A percentile compares a stretch with the other conserved stretches of the same genome.
Conservation (phyloP, 1,284 basidiomycete species). For the Papiliotrema nemorosa region DNA sequence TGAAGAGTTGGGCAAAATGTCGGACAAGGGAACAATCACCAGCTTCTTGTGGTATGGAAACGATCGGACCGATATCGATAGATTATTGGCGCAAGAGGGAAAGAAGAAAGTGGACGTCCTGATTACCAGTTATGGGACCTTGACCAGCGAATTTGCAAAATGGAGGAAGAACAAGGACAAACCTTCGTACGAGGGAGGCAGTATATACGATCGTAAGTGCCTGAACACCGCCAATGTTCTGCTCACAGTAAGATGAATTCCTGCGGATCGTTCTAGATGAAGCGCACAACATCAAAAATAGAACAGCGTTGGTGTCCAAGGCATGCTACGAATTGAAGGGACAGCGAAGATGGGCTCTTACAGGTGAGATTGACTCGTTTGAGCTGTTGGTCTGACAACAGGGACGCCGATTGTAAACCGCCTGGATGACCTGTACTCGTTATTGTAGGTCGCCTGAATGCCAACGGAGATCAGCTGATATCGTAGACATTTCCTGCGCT, state of each 20-base stretch:
- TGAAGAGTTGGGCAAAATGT: conserved; percentile 68
- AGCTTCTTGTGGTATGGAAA: conserved; percentile 79
- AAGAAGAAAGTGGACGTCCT: conserved; percentile 64
- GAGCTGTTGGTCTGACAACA: conserved; percentile 20
- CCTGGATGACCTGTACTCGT: conserved; percentile 85
- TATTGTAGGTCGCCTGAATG: conserved; percentile 58
- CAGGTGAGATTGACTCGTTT: conserved; percentile 53
- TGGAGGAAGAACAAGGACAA: conserved; percentile 52
- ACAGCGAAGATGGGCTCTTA: conserved; percentile 83
- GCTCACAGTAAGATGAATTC: conserved; percentile 48
- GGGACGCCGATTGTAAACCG: conserved; percentile 96
- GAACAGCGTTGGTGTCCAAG: conserved; percentile 82
- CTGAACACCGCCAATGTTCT: too few relatives aligned
- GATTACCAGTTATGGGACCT: conserved; percentile 83
- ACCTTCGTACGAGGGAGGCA: conserved; percentile 54
- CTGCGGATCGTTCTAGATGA: conserved; percentile 61
- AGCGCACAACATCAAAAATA: conserved; percentile 92
- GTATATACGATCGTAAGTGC: conserved; percentile 66
- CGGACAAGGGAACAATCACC: conserved; percentile 63
- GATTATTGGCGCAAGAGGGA: conserved; percentile 57
- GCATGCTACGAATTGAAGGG: conserved; percentile 82
- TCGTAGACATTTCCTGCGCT: conserved; percentile 77
- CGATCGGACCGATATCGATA: conserved; percentile 69
- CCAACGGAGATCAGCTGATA: conserved; percentile 2
- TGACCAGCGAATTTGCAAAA: conserved; percentile 78